Conservation (phyloP, 768 basidiomycete species). For the Coprinellus micaceus region DNA sequence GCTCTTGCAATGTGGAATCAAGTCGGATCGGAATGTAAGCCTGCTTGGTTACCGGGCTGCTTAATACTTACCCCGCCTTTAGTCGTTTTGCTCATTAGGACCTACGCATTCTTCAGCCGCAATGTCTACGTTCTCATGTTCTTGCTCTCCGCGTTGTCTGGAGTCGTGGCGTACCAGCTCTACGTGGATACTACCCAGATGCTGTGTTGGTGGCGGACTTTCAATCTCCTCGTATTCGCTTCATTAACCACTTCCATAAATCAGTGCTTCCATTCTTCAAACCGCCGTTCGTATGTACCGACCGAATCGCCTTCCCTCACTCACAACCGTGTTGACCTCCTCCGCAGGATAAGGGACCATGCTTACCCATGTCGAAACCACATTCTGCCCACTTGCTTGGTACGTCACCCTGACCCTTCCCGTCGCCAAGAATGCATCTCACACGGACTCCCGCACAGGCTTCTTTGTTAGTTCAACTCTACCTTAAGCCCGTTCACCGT, state of each 20-base stretch:
- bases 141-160: constrained; percentile 62
- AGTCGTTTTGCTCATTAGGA: constrained; percentile 80
- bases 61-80: constrained; percentile 17
- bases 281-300: constrained; percentile 58
- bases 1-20: constrained; percentile 86
- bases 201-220: constrained; percentile 47
- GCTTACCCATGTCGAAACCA: constrained; percentile 78
- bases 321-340: neutral
- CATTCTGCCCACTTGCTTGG: constrained; percentile 81
- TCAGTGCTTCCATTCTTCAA: constrained; percentile 64
- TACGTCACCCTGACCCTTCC: constrained; percentile 27
- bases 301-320: neutral
- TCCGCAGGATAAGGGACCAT: constrained; percentile 55
- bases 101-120: constrained; percentile 83
- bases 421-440: constrained; percentile 7
- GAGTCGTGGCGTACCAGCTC: constrained; percentile 77
- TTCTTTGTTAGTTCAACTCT: constrained; percentile 49
- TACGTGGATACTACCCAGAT: constrained; percentile 78
- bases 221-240: constrained; percentile 6
- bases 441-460: constrained; percentile 29
- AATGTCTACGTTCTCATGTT: constrained; percentile 63
- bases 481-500: neutral
- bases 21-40: constrained; percentile 73
- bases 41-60: constrained; percentile 11
- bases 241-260: constrained; percentile 7